Conservation (phyloP, 1,284 basidiomycete genomes). For the Fomitopsis pinicola region DNA sequence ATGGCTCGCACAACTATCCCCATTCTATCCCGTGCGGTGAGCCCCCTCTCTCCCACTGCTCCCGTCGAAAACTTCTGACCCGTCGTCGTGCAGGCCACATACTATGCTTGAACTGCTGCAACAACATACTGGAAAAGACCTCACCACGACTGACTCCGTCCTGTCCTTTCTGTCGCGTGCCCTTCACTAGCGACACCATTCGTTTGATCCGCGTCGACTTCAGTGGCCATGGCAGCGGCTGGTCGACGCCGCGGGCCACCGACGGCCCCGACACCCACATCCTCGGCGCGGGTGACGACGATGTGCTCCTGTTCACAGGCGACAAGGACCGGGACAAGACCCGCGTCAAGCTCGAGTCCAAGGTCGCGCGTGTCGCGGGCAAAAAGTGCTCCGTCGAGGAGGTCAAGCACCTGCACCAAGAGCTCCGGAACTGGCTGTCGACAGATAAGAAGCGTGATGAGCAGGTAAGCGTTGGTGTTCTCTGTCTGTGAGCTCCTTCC, state of each 20-base stretch:
- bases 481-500: not conserved
- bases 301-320: conserved; percentile 38
- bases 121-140: conserved; percentile 75
- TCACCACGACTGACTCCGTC: conserved; percentile 56
- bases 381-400: conserved; percentile 84
- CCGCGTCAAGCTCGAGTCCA: conserved; percentile 60
- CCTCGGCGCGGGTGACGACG: conserved; percentile 34
- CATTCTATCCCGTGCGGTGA: conserved; percentile 76
- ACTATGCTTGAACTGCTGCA: conserved; percentile 69
- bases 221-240: conserved; percentile 42
- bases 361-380: conserved; percentile 71
- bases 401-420: conserved; percentile 66
- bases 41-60: conserved; percentile 20
- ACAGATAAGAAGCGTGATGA: conserved; percentile 53
- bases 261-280: conserved; percentile 36
- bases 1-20: conserved; percentile 63
- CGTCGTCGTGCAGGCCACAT: conserved; percentile 55
- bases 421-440: conserved; percentile 68
- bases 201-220: conserved; percentile 78
- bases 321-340: conserved; percentile 50
- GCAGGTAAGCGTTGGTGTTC: conserved; percentile 39
- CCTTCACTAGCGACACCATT: conserved; percentile 56
- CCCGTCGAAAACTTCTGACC: conserved; percentile 20
- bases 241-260: conserved; percentile 52
- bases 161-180: conserved; percentile 79